phyloP scores from a whole-genome alignment of 768 basidiomycete genomes.

The Amanita thiersii region DNA sequence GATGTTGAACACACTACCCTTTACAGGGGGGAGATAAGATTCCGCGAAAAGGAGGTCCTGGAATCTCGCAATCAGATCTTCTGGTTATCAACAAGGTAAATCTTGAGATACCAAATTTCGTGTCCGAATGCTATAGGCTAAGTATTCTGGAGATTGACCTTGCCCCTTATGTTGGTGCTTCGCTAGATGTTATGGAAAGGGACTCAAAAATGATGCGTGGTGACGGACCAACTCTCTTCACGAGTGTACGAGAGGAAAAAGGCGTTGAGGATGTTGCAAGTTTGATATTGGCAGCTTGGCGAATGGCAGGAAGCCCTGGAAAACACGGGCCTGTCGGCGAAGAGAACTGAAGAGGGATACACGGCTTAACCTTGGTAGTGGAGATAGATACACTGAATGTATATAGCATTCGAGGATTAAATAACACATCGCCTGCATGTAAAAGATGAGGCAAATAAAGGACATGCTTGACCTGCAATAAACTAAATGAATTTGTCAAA shows the following conservation, averaged over 20 bases:
- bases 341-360: too few species aligned
- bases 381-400: too few species aligned
- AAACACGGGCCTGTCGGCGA: slow-evolving; percentile 40
- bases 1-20: not conserved
- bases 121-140: not conserved
- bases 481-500: too few species aligned
- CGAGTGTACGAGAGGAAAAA: slow-evolving; percentile 68
- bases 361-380: too few species aligned
- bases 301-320: slow-evolving; percentile 69
- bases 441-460: too few species aligned
- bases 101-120: not conserved
- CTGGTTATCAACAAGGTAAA: slow-evolving; percentile 90
- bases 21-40: slow-evolving; percentile 95
- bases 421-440: too few species aligned
- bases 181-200: slow-evolving; percentile 88
- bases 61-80: slow-evolving; percentile 93
- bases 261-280: slow-evolving; percentile 79
- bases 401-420: too few species aligned
- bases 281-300: slow-evolving; percentile 86
- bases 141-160: slow-evolving; percentile 67
- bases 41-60: slow-evolving; percentile 95
- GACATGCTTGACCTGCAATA: too few species aligned
- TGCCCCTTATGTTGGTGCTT: slow-evolving; percentile 87
- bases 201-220: slow-evolving; percentile 94
- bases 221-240: slow-evolving; percentile 88